Conservation (phyloP, 805 yeast genomes). For the Cyberlindnera nakhonratchasimensis region DNA sequence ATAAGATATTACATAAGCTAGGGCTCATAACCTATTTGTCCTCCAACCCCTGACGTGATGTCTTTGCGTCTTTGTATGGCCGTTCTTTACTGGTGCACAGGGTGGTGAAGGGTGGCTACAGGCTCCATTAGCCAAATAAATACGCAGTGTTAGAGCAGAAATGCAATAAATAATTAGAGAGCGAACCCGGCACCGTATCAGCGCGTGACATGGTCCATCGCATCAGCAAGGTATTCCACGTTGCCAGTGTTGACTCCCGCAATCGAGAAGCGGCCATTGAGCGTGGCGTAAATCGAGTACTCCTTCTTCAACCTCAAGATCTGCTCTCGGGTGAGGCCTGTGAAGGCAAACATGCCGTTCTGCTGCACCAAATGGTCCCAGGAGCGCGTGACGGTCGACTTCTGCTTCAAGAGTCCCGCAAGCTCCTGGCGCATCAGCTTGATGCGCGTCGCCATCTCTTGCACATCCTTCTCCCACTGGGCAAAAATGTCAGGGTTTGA, state of each 20-base stretch:
- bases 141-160: background rate
- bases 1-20: too few relatives aligned
- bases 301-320: conserved; percentile 66
- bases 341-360: conserved; percentile 95
- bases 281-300: conserved; percentile 78
- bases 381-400: conserved; percentile 39
- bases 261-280: conserved; percentile 88
- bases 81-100: too few relatives aligned
- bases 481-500: conserved; percentile 52
- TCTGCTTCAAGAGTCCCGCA: conserved; percentile 48
- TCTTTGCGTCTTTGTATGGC: too few relatives aligned
- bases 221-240: conserved; percentile 68
- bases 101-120: too few relatives aligned
- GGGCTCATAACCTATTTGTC: too few relatives aligned
- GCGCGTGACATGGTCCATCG: conserved; percentile 42
- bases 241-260: conserved; percentile 83
- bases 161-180: background rate
- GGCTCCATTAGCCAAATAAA: too few relatives aligned
- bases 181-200: too few relatives aligned
- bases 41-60: too few relatives aligned
- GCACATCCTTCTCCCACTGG: conserved; percentile 82
- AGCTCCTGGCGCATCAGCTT: conserved; percentile 65
- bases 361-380: conserved; percentile 89
- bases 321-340: conserved; percentile 73
- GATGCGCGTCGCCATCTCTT: conserved; percentile 75